These are phyloP conservation scores for Suhomyces sp. DNA, from an alignment of 805 yeast genomes.

Conservation along the genomic window DNA sequence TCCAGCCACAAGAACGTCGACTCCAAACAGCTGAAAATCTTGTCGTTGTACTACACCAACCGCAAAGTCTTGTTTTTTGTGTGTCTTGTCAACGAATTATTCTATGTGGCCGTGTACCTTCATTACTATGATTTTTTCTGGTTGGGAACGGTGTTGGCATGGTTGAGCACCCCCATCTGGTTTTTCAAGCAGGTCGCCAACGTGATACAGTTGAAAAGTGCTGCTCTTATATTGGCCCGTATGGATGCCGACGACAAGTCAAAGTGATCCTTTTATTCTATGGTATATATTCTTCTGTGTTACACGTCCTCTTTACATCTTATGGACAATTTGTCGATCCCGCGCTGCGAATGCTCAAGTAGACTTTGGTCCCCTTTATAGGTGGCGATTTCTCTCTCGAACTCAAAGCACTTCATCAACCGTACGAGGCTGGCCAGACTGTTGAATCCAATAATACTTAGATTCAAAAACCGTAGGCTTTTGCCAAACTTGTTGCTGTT, in stretches of 20 bases:
- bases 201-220: conserved; percentile 81
- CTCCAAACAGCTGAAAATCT: conserved; percentile 63
- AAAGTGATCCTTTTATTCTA: conserved; percentile 5
- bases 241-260: conserved; percentile 60
- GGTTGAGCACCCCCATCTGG: conserved; percentile 80
- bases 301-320: conserved; percentile 27
- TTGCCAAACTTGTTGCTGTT: conserved; percentile 18
- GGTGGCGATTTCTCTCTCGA: conserved; percentile 38
- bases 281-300: background rate
- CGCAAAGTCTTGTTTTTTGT: conserved; percentile 78
- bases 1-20: conserved; percentile 81
- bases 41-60: conserved; percentile 84
- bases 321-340: conserved; percentile 25
- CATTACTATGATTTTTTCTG: conserved; percentile 62
- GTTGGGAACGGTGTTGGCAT: conserved; percentile 57
- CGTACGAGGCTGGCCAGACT: conserved; percentile 34
- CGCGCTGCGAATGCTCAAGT: conserved; percentile 25
- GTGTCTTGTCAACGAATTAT: conserved; percentile 91
- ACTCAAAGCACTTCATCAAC: conserved; percentile 38
- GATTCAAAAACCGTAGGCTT: conserved; percentile 38
- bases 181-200: conserved; percentile 86
- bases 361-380: conserved; percentile 27
- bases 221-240: conserved; percentile 76
- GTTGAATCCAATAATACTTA: conserved; percentile 46
- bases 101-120: conserved; percentile 85